Percentiles rank a stretch among this genome's conserved stretches.
phyloP scores from a whole-genome alignment of 2,329 filamentous ascomycete genomes.

The Hypoxylon sp. region DNA sequence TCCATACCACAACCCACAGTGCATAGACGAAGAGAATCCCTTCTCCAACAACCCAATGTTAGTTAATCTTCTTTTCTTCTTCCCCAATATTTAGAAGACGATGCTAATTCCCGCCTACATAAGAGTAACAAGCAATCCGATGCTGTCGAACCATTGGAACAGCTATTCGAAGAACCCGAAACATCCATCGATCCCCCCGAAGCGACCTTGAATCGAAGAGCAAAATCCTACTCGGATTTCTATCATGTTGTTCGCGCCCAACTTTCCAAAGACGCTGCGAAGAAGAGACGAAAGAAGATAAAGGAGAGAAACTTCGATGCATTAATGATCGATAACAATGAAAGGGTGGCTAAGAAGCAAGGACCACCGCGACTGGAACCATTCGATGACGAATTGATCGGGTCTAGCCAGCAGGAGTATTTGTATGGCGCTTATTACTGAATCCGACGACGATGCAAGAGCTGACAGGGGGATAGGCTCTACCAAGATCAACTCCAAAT shows the following conservation, averaged over 20 bases:
- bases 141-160: slow-evolving; percentile 63
- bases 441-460: slow-evolving; percentile 2
- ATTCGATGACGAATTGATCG: slow-evolving; percentile 73
- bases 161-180: slow-evolving; percentile 66
- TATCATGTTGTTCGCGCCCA: slow-evolving; percentile 69
- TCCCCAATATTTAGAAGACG: slow-evolving; percentile 30
- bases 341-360: slow-evolving; percentile 35
- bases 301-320: slow-evolving; percentile 60
- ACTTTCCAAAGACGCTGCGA: slow-evolving; percentile 59
- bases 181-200: slow-evolving; percentile 68
- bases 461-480: slow-evolving; percentile 58
- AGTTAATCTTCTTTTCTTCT: slow-evolving; percentile 44
- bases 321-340: slow-evolving; percentile 52
- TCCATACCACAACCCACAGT: slow-evolving; percentile 55
- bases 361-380: slow-evolving; percentile 57
- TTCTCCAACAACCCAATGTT: slow-evolving; percentile 73
- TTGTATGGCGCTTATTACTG: slow-evolving; percentile 62
- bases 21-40: slow-evolving; percentile 73
- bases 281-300: slow-evolving; percentile 52
- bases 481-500: slow-evolving; percentile 84
- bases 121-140: slow-evolving; percentile 64
- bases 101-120: slow-evolving; percentile 47
- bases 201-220: slow-evolving; percentile 70
- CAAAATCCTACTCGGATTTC: slow-evolving; percentile 82
- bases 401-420: slow-evolving; percentile 87